Conservation (phyloP, 106 monocot species). For the Hemerocallis citrina region DNA sequence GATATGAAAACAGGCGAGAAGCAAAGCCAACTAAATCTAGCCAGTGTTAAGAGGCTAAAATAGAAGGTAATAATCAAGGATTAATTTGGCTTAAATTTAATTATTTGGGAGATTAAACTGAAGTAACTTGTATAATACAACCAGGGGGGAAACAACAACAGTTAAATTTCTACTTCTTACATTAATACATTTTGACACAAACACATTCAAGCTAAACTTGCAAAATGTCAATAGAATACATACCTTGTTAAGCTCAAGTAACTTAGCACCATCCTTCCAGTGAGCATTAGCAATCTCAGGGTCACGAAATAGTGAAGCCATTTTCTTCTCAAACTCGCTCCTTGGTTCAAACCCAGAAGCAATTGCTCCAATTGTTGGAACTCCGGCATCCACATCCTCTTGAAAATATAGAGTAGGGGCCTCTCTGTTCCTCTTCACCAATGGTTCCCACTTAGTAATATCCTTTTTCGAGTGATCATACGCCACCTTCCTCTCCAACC, state of each 20-base stretch:
- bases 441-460: slow-evolving; percentile 84
- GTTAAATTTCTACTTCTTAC: too few relatives aligned
- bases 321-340: slow-evolving; percentile 92
- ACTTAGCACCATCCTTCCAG: slow-evolving; percentile 62
- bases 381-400: slow-evolving; percentile 54
- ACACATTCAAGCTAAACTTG: neutral
- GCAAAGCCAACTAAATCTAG: too few relatives aligned
- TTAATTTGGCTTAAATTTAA: too few relatives aligned
- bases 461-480: slow-evolving; percentile 79
- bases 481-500: slow-evolving; percentile 66
- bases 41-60: too few relatives aligned
- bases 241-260: slow-evolving; percentile 91
- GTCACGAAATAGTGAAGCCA: slow-evolving; percentile 44
- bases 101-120: too few relatives aligned
- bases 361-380: slow-evolving; percentile 74
- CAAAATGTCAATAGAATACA: neutral
- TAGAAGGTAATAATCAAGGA: neutral
- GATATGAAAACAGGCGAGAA: too few relatives aligned
- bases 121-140: too few relatives aligned
- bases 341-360: slow-evolving; percentile 66
- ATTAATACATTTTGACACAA: neutral
- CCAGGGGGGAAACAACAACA: too few relatives aligned
- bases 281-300: slow-evolving; percentile 67
- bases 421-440: slow-evolving; percentile 91
- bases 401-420: slow-evolving; percentile 76